Percentiles rank a stretch among this genome's conserved stretches.
Conservation (phyloP, 2,329 filamentous ascomycete genomes). For the Colletotrichum lentis region DNA sequence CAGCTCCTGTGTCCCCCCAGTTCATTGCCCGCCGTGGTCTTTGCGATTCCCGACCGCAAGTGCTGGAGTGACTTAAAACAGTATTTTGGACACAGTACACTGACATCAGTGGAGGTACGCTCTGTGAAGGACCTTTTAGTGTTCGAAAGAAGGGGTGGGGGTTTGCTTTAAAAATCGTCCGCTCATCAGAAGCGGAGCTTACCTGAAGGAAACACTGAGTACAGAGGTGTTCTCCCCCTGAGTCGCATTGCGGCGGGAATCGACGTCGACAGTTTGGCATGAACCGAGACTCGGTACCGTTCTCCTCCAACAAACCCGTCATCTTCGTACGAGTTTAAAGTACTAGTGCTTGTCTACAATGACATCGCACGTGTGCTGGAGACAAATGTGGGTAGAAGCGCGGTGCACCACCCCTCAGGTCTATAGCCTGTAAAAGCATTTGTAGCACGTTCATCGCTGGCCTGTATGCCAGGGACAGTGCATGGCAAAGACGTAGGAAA, state of each 20-base stretch:
- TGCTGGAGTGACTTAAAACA: background rate
- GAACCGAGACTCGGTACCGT: background rate
- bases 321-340: background rate
- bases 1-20: background rate
- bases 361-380: background rate
- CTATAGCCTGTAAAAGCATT: background rate
- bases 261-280: background rate
- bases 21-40: background rate
- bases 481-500: background rate
- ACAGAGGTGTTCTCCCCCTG: background rate
- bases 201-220: background rate
- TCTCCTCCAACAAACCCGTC: background rate
- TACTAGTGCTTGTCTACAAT: background rate
- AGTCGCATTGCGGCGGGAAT: background rate
- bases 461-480: background rate
- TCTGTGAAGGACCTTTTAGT: no score
- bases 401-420: background rate
- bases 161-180: no score
- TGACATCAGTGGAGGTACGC: no score
- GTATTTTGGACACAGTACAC: no score
- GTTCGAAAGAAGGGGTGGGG: no score
- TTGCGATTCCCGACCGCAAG: slow-evolving; percentile 1
- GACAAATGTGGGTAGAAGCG: background rate
- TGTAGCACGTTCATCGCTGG: background rate
- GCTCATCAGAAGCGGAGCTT: background rate